Evolutionary conservation across 352 stramenopile genomes (phyloP).

Genomic region (Aphanomyces cochlioides): DNA sequence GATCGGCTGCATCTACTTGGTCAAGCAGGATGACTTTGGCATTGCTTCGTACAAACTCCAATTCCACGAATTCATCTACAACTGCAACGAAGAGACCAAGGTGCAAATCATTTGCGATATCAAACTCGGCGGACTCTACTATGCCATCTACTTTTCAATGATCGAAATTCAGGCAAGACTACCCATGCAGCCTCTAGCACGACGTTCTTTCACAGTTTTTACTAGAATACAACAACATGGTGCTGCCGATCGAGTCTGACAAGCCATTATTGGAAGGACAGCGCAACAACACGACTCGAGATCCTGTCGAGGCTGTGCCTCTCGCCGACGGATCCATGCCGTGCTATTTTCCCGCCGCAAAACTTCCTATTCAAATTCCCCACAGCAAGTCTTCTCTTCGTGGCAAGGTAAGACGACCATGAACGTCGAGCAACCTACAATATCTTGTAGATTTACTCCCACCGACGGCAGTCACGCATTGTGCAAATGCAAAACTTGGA

Average conservation of each 20-base stretch:
- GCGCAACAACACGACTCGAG: background rate
- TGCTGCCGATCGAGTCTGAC: background rate
- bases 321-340: slow-evolving; percentile 1
- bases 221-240: slow-evolving; percentile 17
- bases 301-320: background rate
- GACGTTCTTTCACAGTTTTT: slow-evolving; percentile 16
- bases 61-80: background rate
- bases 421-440: too few relatives aligned
- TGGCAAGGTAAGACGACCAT: background rate
- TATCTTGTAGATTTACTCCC: slow-evolving; percentile 19
- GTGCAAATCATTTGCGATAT: background rate
- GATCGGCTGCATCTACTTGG: slow-evolving; percentile 24
- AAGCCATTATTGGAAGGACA: background rate
- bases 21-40: slow-evolving; percentile 18
- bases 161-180: slow-evolving; percentile 14
- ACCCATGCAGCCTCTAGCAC: background rate
- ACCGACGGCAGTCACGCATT: background rate
- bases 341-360: slow-evolving; percentile 6
- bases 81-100: background rate
- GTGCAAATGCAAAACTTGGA: slow-evolving; percentile 6
- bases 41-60: slow-evolving; percentile 22
- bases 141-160: slow-evolving; percentile 11
- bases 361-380: slow-evolving; percentile 8
- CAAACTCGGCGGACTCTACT: background rate
- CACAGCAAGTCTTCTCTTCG: slow-evolving; percentile 13